These are phyloP conservation scores for Fragaria vesca DNA, from an alignment of 306 rosid species.

Conservation along the genomic window DNA sequence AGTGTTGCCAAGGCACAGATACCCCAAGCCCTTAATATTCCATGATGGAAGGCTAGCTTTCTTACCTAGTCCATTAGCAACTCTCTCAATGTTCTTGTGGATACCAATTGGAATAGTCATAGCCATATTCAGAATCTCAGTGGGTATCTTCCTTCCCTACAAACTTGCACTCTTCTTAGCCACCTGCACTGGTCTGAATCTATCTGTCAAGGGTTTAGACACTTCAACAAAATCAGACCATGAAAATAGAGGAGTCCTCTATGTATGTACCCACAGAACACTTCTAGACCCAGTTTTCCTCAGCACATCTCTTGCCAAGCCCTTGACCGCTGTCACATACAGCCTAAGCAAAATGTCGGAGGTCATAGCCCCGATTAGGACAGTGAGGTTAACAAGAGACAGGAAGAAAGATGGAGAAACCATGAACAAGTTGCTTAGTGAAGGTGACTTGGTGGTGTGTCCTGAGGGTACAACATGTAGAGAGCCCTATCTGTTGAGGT, in stretches of 20 bases:
- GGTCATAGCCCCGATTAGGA: constrained; percentile 53
- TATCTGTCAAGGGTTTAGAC: constrained; percentile 32
- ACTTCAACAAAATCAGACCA: constrained; percentile 17
- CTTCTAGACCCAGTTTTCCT: constrained; percentile 77
- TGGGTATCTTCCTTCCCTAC: constrained; percentile 65
- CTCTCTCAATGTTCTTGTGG: constrained; percentile 74
- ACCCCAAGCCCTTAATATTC: constrained; percentile 77
- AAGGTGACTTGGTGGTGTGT: constrained; percentile 91
- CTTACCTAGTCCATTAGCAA: constrained; percentile 77
- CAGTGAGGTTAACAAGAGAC: constrained; percentile 71
- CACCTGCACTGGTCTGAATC: constrained; percentile 42
- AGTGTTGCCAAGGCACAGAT: constrained; percentile 49
- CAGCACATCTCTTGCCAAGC: constrained; percentile 43
- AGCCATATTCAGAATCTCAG: constrained; percentile 60
- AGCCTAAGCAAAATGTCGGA: constrained; percentile 70
- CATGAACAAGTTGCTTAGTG: constrained; percentile 49
- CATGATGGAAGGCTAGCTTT: constrained; percentile 94
- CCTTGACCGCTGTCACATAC: constrained; percentile 72
- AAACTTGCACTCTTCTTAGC: constrained; percentile 37
- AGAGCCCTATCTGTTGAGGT: constrained; percentile 82
- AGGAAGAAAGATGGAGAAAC: constrained; percentile 62
- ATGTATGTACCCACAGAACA: constrained; percentile 75
- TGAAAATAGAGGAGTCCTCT: constrained; percentile 51
- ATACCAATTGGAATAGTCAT: constrained; percentile 62
- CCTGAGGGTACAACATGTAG: constrained; percentile 99